A percentile compares a stretch with the other conserved stretches of the same genome.
Conservation (phyloP, 257 asterid genomes). For the Plantago major region DNA sequence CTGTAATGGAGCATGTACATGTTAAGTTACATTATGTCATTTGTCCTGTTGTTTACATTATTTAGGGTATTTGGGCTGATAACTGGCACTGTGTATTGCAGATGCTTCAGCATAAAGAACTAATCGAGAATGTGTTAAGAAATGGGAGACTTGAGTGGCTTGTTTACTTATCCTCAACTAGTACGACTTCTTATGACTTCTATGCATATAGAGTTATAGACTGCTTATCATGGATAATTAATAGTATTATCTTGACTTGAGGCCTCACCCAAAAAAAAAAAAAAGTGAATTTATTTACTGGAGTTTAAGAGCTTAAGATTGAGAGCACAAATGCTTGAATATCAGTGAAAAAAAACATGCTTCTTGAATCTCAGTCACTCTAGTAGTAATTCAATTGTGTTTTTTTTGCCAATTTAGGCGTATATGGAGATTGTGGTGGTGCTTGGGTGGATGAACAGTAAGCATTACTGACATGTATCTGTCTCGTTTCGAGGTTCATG, state of each 20-base stretch:
- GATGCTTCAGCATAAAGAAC: constrained; percentile 52
- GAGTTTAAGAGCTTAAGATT: too few species aligned
- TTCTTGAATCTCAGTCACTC: not conserved
- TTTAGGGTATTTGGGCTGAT: constrained; percentile 9
- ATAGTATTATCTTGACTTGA: too few species aligned
- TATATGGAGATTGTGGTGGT: constrained; percentile 83
- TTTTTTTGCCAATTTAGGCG: constrained; percentile 44
- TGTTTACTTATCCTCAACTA: constrained; percentile 74
- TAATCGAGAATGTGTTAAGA: constrained; percentile 39
- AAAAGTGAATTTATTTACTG: too few species aligned
- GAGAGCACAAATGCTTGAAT: too few species aligned
- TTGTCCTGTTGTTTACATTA: not conserved
- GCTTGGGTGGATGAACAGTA: constrained; percentile 87
- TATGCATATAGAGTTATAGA: not conserved
- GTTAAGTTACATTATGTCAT: too few species aligned
- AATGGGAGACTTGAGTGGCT: constrained; percentile 73
- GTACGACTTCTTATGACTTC: constrained; percentile 36
- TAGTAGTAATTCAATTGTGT: not conserved
- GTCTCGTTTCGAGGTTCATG: constrained; percentile 2
- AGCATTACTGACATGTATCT: constrained; percentile 24
- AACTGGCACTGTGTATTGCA: constrained; percentile 27
- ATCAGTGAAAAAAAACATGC: not conserved
- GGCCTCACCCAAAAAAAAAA: too few species aligned
- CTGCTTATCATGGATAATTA: too few species aligned
- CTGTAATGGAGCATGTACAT: not conserved